phyloP scores from a whole-genome alignment of 768 basidiomycete species.

The Fibroporia radiculosa region DNA sequence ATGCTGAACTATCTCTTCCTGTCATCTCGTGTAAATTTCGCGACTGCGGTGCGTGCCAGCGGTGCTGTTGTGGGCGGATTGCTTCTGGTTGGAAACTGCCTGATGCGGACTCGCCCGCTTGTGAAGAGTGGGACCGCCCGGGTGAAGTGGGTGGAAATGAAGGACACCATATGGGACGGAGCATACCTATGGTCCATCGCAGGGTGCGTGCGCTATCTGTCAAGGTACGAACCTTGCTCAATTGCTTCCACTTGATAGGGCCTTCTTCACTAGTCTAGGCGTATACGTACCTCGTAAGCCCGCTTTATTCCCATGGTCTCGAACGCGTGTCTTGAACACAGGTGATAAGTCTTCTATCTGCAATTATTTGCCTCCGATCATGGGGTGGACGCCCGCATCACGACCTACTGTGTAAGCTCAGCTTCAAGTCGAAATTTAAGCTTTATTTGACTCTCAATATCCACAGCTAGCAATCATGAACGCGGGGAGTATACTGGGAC shows the following conservation, averaged over 20 bases:
- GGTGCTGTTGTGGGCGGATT: constrained; percentile 30
- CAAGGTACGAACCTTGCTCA: not conserved
- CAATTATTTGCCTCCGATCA: constrained; percentile 18
- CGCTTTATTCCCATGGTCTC: not conserved
- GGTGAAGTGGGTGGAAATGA: not conserved
- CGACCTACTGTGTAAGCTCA: constrained; percentile 17
- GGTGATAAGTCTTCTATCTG: constrained; percentile 18
- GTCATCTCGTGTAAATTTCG: constrained; percentile 32
- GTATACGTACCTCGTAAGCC: constrained; percentile 19
- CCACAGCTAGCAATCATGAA: constrained; percentile 52
- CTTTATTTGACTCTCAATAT: too few relatives aligned
- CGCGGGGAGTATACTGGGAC: constrained; percentile 58
- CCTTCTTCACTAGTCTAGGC: constrained; percentile 15
- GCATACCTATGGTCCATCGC: constrained; percentile 13
- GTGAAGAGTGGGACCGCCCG: not conserved
- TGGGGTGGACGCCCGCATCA: constrained; percentile 11
- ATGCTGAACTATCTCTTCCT: constrained; percentile 25
- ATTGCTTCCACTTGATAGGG: constrained; percentile 1
- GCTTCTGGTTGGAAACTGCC: constrained; percentile 12
- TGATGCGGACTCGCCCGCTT: constrained; percentile 16
- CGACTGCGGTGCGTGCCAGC: constrained; percentile 33
- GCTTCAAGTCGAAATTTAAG: too few relatives aligned
- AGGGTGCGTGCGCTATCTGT: constrained; percentile 8
- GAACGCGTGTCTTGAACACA: not conserved
- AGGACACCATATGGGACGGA: constrained; percentile 11